Evolutionary conservation across 169 alveolate genomes (phyloP).

Genomic region (Cytauxzoon felis): DNA sequence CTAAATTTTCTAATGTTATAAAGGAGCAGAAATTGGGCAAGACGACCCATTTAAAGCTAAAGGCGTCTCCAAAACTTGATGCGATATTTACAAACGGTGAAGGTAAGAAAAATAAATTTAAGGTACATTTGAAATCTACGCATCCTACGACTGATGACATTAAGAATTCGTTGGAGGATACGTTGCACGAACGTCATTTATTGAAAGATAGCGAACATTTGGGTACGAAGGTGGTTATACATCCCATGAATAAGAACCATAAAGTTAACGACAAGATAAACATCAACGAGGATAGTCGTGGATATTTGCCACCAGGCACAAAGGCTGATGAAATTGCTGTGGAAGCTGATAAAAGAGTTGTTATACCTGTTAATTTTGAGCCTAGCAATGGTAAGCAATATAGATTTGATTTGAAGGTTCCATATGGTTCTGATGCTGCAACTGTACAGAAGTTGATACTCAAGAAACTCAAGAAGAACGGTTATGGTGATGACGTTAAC

Average conservation of each 20-base stretch:
- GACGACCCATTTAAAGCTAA: constrained; percentile 17
- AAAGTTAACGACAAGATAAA: constrained; percentile 18
- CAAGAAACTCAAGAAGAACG: constrained; percentile 24
- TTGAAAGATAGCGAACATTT: constrained; percentile 37
- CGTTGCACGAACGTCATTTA: constrained; percentile 36
- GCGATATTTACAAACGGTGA: constrained; percentile 35
- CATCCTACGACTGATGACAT: constrained; percentile 52
- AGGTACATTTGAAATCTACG: constrained; percentile 25
- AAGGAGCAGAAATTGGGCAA: constrained; percentile 47
- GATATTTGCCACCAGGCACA: constrained; percentile 60
- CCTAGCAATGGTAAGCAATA: constrained; percentile 39
- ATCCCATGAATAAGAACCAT: constrained; percentile 38
- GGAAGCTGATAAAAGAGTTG: constrained; percentile 50
- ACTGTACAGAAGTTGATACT: constrained; percentile 35
- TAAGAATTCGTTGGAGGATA: constrained; percentile 32
- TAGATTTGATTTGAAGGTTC: constrained; percentile 25
- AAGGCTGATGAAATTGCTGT: constrained; percentile 50
- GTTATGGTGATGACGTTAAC: constrained; percentile 29
- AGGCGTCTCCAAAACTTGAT: constrained; percentile 33
- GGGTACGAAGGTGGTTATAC: constrained; percentile 19
- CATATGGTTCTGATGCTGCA: constrained; percentile 49
- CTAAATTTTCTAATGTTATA: constrained; percentile 28
- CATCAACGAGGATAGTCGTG: constrained; percentile 38
- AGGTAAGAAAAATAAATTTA: constrained; percentile 40
- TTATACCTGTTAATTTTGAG: constrained; percentile 34